phyloP scores from a whole-genome alignment of 202 grass and related monocot species.

The Zizania palustris region DNA sequence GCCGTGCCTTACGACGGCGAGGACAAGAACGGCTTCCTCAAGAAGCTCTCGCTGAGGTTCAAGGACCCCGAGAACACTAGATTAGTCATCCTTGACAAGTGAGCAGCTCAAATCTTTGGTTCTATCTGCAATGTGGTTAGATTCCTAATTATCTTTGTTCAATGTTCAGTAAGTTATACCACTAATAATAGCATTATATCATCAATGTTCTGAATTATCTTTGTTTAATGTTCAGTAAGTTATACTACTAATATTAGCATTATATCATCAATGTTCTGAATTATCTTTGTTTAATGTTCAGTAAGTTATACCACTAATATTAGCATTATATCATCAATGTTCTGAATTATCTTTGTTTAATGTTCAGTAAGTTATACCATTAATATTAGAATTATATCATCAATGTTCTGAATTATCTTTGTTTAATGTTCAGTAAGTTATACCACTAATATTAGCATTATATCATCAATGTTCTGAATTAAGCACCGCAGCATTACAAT shows the following conservation, averaged over 20 bases:
- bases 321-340: too few species aligned
- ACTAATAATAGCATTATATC: too few species aligned
- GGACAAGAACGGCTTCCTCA: constrained; percentile 71
- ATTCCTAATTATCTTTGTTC: background rate
- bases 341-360: background rate
- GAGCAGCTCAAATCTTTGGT: constrained; percentile 26
- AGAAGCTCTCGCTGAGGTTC: constrained; percentile 62
- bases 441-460: too few species aligned
- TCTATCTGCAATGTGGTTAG: constrained; percentile 18
- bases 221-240: background rate
- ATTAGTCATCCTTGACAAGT: constrained; percentile 82
- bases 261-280: background rate
- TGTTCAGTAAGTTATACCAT: background rate
- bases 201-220: background rate
- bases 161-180: background rate
- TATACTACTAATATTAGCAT: too few species aligned
- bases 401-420: background rate
- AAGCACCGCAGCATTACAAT: background rate
- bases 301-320: too few species aligned
- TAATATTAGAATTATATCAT: too few species aligned
- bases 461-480: background rate
- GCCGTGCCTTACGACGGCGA: constrained; percentile 59
- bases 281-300: background rate
- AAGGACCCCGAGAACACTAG: constrained; percentile 78
- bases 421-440: background rate